A percentile compares a stretch with the other conserved stretches of the same genome.
phyloP scores from a whole-genome alignment of 257 asterid species.

The Schizonepeta tenuifolia region DNA sequence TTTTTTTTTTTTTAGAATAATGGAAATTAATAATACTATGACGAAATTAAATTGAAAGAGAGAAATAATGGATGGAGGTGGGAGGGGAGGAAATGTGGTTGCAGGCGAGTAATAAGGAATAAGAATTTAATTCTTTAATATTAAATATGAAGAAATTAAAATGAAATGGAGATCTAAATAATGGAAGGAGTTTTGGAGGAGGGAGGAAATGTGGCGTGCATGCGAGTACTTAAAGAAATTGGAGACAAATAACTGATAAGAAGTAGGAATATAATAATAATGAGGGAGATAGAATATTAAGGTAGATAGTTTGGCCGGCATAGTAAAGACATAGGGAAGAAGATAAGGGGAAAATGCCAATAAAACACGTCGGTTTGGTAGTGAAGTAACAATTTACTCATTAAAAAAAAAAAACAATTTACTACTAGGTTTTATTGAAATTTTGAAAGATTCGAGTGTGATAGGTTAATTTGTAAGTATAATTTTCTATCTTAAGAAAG shows the following conservation, averaged over 20 bases:
- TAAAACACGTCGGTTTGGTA: constrained; percentile 49
- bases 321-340: constrained; percentile 53
- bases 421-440: neutral
- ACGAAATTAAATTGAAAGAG: no score
- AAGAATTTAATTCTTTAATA: no score
- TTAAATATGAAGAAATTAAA: no score
- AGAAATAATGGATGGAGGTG: no score
- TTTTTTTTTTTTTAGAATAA: no score
- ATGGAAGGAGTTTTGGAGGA: constrained; percentile 25
- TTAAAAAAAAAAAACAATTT: no score
- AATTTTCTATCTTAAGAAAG: constrained; percentile 17
- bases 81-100: no score
- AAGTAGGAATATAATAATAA: neutral
- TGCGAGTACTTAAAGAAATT: constrained; percentile 42
- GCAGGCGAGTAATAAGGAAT: no score
- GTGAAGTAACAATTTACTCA: no score
- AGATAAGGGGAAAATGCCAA: constrained; percentile 49
- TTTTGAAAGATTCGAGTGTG: neutral
- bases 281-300: constrained; percentile 14
- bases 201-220: constrained; percentile 32
- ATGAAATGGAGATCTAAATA: neutral
- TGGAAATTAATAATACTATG: no score
- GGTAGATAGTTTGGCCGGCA: constrained; percentile 66
- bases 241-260: constrained; percentile 7
- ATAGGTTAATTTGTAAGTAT: neutral